Evolutionary conservation across 164 flowering plant species (phyloP).

Genomic region (grape (Vitis vinifera)): DNA sequence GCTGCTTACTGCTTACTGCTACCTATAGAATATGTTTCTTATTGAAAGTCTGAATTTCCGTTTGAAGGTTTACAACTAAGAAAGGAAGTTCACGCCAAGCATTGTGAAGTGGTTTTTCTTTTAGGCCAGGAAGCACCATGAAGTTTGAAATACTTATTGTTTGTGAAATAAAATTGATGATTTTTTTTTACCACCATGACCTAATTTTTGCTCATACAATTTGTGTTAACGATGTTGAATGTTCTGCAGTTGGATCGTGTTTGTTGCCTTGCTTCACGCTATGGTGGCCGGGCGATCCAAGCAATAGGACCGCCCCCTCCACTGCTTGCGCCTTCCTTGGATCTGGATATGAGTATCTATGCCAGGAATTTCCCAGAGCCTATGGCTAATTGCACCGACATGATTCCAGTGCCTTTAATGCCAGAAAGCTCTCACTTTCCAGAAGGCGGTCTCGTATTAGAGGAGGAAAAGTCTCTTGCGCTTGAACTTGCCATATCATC

Average conservation of each 20-base stretch:
- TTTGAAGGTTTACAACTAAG: too few relatives aligned
- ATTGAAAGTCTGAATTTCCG: too few relatives aligned
- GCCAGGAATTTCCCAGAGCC: constrained; percentile 59
- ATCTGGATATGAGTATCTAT: constrained; percentile 71
- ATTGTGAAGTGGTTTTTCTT: too few relatives aligned
- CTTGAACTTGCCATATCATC: constrained; percentile 68
- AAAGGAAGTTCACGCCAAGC: too few relatives aligned
- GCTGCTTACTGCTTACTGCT: too few relatives aligned
- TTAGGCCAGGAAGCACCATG: too few relatives aligned
- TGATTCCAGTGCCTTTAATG: constrained; percentile 39
- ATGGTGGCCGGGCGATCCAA: constrained; percentile 46
- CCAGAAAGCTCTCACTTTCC: constrained; percentile 35
- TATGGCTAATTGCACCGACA: constrained; percentile 28
- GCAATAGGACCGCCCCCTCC: constrained; percentile 41
- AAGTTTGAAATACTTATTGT: too few relatives aligned
- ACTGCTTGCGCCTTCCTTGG: constrained; percentile 57
- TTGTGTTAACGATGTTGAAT: not conserved
- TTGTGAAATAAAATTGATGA: too few relatives aligned
- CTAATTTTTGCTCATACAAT: not conserved
- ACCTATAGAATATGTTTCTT: too few relatives aligned
- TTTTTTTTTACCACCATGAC: too few relatives aligned
- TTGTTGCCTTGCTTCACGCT: constrained; percentile 53
- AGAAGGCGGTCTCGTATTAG: constrained; percentile 34
- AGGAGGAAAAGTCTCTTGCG: constrained; percentile 77
- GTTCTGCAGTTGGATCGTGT: constrained; percentile 71